phyloP scores from a whole-genome alignment of 1,139 yeast species.

The Suhomyces chickasaworum region DNA sequence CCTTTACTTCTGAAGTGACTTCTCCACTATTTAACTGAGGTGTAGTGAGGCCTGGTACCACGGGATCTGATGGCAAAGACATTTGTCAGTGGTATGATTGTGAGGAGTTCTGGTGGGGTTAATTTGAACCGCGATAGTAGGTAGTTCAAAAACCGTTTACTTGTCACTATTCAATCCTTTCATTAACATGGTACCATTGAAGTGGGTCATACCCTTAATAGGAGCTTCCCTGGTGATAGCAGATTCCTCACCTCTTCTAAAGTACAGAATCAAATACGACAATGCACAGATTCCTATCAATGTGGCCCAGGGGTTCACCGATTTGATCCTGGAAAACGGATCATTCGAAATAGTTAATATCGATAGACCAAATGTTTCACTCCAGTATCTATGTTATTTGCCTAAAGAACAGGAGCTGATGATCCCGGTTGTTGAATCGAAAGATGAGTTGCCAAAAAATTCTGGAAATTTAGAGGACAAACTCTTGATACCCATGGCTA shows the following conservation, averaged over 20 bases:
- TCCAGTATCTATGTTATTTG: conserved; percentile 17
- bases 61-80: conserved; percentile 9
- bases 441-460: neutral
- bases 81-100: neutral
- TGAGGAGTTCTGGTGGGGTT: neutral
- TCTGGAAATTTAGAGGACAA: conserved; percentile 12
- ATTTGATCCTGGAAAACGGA: conserved; percentile 8
- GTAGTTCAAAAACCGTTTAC: conserved; percentile 7
- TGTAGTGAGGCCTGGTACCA: conserved; percentile 18
- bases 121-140: conserved; percentile 1
- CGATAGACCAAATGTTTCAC: conserved; percentile 1
- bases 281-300: conserved; percentile 15
- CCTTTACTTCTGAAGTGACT: conserved; percentile 5
- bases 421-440: neutral
- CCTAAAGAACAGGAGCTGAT: conserved; percentile 10
- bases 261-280: conserved; percentile 15
- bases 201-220: conserved; percentile 1
- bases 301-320: conserved; percentile 10
- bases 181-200: conserved; percentile 2
- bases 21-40: conserved; percentile 17
- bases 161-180: neutral
- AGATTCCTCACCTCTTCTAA: conserved; percentile 8
- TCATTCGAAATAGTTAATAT: conserved; percentile 16
- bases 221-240: conserved; percentile 1
- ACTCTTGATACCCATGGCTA: conserved; percentile 27